Percentiles rank a stretch among this genome's conserved stretches.
Conservation (phyloP, 345 rosid genomes). For the Kernera saxatilis region DNA sequence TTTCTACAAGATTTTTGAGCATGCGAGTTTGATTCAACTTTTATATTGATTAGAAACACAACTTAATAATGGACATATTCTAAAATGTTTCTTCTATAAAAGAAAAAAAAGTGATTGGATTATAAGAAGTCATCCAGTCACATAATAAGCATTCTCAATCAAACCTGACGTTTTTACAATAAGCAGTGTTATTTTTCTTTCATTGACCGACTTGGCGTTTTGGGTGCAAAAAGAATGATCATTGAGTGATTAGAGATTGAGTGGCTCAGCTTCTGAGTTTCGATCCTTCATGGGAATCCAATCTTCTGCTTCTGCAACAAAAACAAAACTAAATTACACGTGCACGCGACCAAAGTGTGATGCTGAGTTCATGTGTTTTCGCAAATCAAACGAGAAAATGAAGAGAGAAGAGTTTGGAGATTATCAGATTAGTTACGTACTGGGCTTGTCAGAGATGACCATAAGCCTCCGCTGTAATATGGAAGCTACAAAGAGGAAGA, state of each 20-base stretch:
- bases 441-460: conserved; percentile 63
- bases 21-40: too few relatives aligned
- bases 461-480: conserved; percentile 69
- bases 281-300: conserved; percentile 8
- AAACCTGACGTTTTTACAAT: background rate
- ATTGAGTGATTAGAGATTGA: background rate
- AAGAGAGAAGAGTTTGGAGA: background rate
- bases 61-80: background rate
- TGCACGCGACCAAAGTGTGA: too few relatives aligned
- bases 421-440: conserved; percentile 33
- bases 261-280: conserved; percentile 8
- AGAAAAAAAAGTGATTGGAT: background rate
- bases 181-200: background rate
- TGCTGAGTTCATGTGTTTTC: background rate
- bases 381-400: background rate
- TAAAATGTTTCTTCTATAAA: background rate
- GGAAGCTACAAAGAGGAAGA: conserved; percentile 77
- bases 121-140: background rate
- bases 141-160: background rate
- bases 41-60: background rate
- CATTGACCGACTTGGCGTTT: background rate
- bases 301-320: conserved; percentile 1
- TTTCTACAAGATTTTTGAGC: too few relatives aligned
- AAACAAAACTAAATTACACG: background rate
- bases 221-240: background rate